Percentiles rank a stretch among this genome's conserved stretches.
Conservation (phyloP, 371 early-diverging fungal species). For the Mycotypha africana region DNA sequence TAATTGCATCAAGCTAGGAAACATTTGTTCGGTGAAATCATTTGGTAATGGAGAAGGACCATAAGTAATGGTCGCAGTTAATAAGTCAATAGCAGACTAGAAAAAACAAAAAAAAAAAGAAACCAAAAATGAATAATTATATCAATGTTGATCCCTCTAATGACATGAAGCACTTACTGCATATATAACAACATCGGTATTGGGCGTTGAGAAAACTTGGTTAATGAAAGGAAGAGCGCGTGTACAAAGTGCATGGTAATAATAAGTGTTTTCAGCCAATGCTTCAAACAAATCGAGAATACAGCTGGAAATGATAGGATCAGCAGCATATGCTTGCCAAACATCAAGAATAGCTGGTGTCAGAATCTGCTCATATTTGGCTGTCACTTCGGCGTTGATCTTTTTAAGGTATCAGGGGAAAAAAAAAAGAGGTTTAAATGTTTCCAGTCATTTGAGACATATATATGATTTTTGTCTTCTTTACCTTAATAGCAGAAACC, state of each 20-base stretch:
- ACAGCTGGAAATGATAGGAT: constrained; percentile 62
- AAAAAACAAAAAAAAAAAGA: too few species aligned
- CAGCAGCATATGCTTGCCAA: constrained; percentile 70
- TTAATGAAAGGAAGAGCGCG: constrained; percentile 70
- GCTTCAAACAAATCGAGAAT: constrained; percentile 76
- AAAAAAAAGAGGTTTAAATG: too few species aligned
- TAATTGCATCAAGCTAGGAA: constrained; percentile 77
- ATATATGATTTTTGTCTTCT: too few species aligned
- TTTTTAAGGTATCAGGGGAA: too few species aligned
- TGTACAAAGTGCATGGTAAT: constrained; percentile 57
- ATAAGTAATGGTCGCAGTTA: constrained; percentile 55
- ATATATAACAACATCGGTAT: constrained; percentile 41
- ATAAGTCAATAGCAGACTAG: constrained; percentile 70
- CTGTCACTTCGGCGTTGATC: constrained; percentile 67
- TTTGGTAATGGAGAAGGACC: constrained; percentile 72
- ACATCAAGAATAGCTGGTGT: constrained; percentile 71
- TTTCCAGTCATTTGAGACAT: too few species aligned
- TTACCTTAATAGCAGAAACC: constrained; percentile 61
- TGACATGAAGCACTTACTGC: constrained; percentile 36
- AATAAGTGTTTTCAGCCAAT: constrained; percentile 63
- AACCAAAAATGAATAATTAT: neutral
- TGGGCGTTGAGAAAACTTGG: constrained; percentile 46
- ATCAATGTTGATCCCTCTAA: neutral
- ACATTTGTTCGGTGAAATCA: constrained; percentile 69
- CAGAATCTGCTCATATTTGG: constrained; percentile 65